These are phyloP conservation scores for Hippophae rhamnoides DNA, from an alignment of 306 rosid genomes.

Conservation along the genomic window DNA sequence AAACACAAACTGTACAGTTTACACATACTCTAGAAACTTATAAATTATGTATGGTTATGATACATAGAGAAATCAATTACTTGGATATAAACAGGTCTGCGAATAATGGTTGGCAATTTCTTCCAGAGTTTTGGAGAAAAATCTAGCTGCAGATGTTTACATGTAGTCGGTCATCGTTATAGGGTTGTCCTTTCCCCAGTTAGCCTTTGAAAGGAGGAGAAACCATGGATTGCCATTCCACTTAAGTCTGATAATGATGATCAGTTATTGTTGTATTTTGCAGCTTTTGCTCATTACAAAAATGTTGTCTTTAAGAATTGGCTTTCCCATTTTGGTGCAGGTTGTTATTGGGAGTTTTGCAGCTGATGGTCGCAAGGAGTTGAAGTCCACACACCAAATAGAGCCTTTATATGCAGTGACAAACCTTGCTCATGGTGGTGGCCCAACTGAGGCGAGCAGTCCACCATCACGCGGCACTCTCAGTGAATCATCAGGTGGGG, in stretches of 20 bases:
- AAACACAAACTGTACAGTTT: neutral
- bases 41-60: no score
- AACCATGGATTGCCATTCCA: no score
- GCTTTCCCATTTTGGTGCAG: constrained; percentile 26
- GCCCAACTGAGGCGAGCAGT: constrained; percentile 33
- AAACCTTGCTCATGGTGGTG: constrained; percentile 17
- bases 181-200: no score
- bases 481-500: constrained; percentile 41
- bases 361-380: constrained; percentile 34
- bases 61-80: no score
- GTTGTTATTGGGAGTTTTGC: constrained; percentile 50
- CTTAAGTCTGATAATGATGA: neutral
- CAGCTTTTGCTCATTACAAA: no score
- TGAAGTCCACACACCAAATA: constrained; percentile 21
- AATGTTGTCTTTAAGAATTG: neutral
- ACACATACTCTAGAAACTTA: neutral
- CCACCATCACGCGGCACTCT: constrained; percentile 33
- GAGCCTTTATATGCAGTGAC: constrained; percentile 14
- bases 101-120: no score
- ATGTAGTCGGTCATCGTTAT: no score
- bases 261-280: no score
- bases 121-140: no score
- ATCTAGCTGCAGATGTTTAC: no score
- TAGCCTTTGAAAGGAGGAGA: no score
- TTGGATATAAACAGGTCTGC: no score